These are phyloP conservation scores for Blastocystis sp. DNA, from an alignment of 352 stramenopile species.

Conservation along the genomic window DNA sequence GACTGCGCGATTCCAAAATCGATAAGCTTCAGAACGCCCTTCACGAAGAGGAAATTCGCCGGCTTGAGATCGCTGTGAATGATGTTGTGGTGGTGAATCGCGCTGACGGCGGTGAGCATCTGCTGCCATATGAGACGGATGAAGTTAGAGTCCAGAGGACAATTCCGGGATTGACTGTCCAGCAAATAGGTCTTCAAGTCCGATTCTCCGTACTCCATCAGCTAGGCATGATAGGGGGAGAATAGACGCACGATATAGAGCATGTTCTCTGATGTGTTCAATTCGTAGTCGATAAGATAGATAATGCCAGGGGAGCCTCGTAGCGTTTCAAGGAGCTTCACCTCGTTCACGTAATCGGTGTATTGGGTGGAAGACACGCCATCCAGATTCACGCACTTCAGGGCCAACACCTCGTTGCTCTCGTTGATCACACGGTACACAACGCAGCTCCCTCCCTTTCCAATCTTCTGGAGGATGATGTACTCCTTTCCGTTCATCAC, in stretches of 20 bases:
- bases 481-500: constrained; percentile 82
- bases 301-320: constrained; percentile 92
- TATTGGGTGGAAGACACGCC: constrained; percentile 84
- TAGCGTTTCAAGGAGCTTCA: constrained; percentile 86
- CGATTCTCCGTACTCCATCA: constrained; percentile 93
- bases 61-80: constrained; percentile 91
- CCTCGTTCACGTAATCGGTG: constrained; percentile 94
- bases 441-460: constrained; percentile 92
- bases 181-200: constrained; percentile 83
- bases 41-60: constrained; percentile 93
- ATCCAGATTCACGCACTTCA: constrained; percentile 95
- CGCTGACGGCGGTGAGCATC: constrained; percentile 93
- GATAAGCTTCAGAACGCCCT: constrained; percentile 90
- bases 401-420: constrained; percentile 77
- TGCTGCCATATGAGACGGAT: constrained; percentile 95
- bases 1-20: constrained; percentile 95
- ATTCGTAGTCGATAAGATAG: constrained; percentile 86
- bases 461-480: constrained; percentile 91
- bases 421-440: constrained; percentile 80
- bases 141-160: constrained; percentile 89
- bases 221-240: constrained; percentile 10
- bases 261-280: constrained; percentile 76
- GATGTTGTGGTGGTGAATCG: constrained; percentile 90
- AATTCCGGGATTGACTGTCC: not conserved
- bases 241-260: constrained; percentile 71